These are phyloP conservation scores for Pulveroboletus sp. DNA, from an alignment of 768 basidiomycete genomes.

Conservation along the genomic window DNA sequence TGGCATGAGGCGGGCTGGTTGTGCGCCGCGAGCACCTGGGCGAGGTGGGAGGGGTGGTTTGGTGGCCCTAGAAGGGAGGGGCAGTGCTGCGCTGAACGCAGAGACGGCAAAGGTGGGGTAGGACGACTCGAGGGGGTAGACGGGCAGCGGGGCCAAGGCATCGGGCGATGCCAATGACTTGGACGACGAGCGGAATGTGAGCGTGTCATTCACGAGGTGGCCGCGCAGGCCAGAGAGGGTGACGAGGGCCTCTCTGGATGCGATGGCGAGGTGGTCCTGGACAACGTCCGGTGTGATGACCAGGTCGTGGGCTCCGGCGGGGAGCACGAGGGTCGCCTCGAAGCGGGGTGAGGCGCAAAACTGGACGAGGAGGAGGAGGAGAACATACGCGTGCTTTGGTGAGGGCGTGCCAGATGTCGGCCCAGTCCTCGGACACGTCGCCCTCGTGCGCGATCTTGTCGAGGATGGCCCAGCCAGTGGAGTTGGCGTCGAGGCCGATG, in stretches of 20 bases:
- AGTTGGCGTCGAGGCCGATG: constrained; percentile 61
- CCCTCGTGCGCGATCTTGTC: constrained; percentile 61
- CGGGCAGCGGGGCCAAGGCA: constrained; percentile 56
- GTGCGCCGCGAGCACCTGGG: constrained; percentile 15
- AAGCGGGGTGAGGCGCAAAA: constrained; percentile 1
- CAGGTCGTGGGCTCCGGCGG: constrained; percentile 56
- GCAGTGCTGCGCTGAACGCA: constrained; percentile 34
- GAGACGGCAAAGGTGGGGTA: constrained; percentile 51
- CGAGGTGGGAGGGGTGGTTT: constrained; percentile 51
- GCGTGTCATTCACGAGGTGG: constrained; percentile 43
- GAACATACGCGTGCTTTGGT: constrained; percentile 62
- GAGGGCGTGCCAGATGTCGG: constrained; percentile 63
- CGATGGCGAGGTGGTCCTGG: constrained; percentile 73
- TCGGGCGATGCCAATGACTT: constrained; percentile 41
- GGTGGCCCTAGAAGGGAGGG: constrained; percentile 35
- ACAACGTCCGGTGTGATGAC: constrained; percentile 72
- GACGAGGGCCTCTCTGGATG: constrained; percentile 51
- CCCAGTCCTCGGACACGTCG: constrained; percentile 60
- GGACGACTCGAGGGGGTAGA: constrained; percentile 31
- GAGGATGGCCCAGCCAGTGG: constrained; percentile 74
- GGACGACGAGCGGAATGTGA: constrained; percentile 45
- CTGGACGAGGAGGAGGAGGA: not conserved
- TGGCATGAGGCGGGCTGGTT: constrained; percentile 58
- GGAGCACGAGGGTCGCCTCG: constrained; percentile 81
- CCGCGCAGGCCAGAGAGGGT: constrained; percentile 87